A percentile compares a stretch with the other conserved stretches of the same genome.
Evolutionary conservation across 2,329 filamentous ascomycete genomes (phyloP).

Genomic region (Xenoacremonium recifei): DNA sequence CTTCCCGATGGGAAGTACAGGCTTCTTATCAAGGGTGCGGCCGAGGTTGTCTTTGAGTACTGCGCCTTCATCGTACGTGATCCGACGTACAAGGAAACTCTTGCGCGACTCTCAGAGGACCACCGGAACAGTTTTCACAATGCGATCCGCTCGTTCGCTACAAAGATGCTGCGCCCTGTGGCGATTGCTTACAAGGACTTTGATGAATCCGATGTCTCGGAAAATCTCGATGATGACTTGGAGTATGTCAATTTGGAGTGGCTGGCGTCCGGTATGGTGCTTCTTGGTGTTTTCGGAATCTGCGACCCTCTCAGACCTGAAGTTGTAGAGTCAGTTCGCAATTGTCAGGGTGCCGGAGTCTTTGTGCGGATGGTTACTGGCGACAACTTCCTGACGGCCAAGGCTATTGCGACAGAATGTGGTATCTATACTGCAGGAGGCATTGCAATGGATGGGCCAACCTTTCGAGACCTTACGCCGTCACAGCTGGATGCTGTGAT

Average conservation of each 20-base stretch:
- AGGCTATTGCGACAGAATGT: slow-evolving; percentile 63
- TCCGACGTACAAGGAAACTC: slow-evolving; percentile 34
- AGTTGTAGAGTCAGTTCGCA: slow-evolving; percentile 57
- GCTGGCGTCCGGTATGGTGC: slow-evolving; percentile 61
- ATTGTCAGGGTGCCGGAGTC: slow-evolving; percentile 61
- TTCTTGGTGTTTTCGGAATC: slow-evolving; percentile 67
- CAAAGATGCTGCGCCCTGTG: slow-evolving; percentile 71
- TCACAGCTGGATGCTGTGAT: slow-evolving; percentile 53
- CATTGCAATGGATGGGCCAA: slow-evolving; percentile 65
- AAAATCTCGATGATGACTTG: slow-evolving; percentile 37
- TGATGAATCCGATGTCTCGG: slow-evolving; percentile 64
- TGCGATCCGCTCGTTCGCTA: slow-evolving; percentile 54
- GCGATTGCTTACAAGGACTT: slow-evolving; percentile 74
- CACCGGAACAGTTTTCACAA: slow-evolving; percentile 30
- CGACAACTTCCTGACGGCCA: slow-evolving; percentile 55
- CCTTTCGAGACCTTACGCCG: slow-evolving; percentile 55
- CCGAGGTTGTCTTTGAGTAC: slow-evolving; percentile 52
- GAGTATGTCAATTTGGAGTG: slow-evolving; percentile 36
- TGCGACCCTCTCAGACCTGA: slow-evolving; percentile 61
- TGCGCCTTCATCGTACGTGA: slow-evolving; percentile 44
- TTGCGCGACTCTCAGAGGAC: slow-evolving; percentile 28
- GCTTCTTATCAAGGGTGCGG: slow-evolving; percentile 56
- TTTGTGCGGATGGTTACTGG: slow-evolving; percentile 61
- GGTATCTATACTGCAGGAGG: slow-evolving; percentile 61
- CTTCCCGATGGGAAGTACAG: slow-evolving; percentile 46